Evolutionary conservation across 2,329 filamentous ascomycete genomes (phyloP).

Genomic region (Hymenoscyphus linearis): DNA sequence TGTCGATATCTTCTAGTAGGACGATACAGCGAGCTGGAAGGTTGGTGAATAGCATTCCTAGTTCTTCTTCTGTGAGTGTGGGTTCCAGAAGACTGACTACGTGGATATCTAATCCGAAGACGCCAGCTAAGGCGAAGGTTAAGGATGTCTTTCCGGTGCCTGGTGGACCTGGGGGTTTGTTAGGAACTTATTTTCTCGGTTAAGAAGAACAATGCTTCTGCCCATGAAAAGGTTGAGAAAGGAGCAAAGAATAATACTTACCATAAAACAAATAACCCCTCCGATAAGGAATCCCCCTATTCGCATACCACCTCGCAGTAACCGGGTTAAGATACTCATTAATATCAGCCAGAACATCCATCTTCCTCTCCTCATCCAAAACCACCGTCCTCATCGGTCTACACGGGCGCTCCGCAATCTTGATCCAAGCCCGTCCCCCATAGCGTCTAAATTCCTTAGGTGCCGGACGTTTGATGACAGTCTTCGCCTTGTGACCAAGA

Average conservation of each 20-base stretch:
- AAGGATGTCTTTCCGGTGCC: constrained; percentile 75
- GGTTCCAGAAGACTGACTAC: constrained; percentile 62
- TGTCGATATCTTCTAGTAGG: constrained; percentile 72
- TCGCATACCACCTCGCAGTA: constrained; percentile 73
- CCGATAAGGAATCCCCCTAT: constrained; percentile 79
- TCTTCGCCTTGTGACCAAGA: constrained; percentile 55
- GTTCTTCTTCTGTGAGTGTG: constrained; percentile 59
- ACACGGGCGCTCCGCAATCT: constrained; percentile 52
- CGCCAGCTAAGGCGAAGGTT: constrained; percentile 63
- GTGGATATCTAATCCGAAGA: constrained; percentile 66
- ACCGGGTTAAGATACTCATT: constrained; percentile 57
- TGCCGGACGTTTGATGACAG: constrained; percentile 58
- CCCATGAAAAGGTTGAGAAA: too few relatives aligned
- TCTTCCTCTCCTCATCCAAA: constrained; percentile 55
- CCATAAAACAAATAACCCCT: constrained; percentile 79
- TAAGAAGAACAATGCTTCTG: constrained; percentile 32
- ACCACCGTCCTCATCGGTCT: constrained; percentile 63
- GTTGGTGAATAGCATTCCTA: constrained; percentile 58
- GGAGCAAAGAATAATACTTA: background rate
- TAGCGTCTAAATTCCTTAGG: constrained; percentile 40
- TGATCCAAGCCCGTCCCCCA: constrained; percentile 48
- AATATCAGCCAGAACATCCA: constrained; percentile 54
- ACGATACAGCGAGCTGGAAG: constrained; percentile 67
- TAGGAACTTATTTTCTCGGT: constrained; percentile 58
- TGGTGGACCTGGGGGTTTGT: constrained; percentile 56